Evolutionary conservation across 73 alveolate genomes (phyloP), one percentile per base, ranked within the genome.

Genomic region (Symbiodinium natans): DNA sequence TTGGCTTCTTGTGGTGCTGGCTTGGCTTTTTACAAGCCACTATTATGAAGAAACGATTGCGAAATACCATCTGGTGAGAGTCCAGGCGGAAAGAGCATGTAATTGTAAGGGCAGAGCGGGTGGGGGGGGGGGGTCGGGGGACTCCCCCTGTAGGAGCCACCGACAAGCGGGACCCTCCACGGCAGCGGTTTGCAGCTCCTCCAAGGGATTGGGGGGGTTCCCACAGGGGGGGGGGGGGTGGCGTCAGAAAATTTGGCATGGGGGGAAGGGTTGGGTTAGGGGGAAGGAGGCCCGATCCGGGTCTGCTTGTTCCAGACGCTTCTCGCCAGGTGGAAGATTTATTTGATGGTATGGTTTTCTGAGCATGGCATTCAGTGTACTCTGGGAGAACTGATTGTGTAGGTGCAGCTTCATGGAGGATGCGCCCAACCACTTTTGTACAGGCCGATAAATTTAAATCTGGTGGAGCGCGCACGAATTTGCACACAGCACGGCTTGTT

Each of bases 281-380:
- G n/a, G n/a, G n/a, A n/a, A n/a, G n/a, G n/a, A n/a, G n/a, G n/a
- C n/a, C n/a, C n/a, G n/a, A n/a, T n/a, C n/a, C n/a, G n/a, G n/a
- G n/a, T n/a, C n/a, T n/a, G n/a, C n/a, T n/a, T n/a, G n/a, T n/a
- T n/a, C n/a, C n/a, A n/a, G n/a, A n/a, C n/a, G n/a, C n/a, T n/a
- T n/a, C n/a, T n/a, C n/a, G n/a, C n/a, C n/a, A n/a, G n/a, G n/a
- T 31, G 94, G 83, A 86, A 86, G 83, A 52, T 86, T 40, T 68
- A 5, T 38, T 86, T 86, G 94, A 86, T 86, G 94, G 94, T 86
- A 43, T 86, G 94, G 94, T 86, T 86, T 36, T 86, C 94, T 38
- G 94, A 86, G 94, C 83, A 86, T 40, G 54, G 94, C 83, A 86
- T 86, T 36, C 63, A 17, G n/a, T 43, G n/a, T 8, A 41, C n/a